These are phyloP conservation scores for Fraxinus velutina DNA, from an alignment of 305 asterid species.

Conservation along the genomic window DNA sequence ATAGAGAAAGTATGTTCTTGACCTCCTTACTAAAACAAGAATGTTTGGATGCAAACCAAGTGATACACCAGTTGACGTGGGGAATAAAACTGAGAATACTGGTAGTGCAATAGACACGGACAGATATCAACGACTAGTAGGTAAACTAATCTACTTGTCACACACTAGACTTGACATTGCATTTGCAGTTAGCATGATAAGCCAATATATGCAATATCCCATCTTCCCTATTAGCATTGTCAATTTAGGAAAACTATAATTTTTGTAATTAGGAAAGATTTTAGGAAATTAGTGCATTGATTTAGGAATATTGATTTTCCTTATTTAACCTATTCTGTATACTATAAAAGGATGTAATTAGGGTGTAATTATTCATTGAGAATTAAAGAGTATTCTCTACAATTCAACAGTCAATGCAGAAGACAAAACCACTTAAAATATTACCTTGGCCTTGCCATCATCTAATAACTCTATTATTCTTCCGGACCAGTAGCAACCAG, in stretches of 20 bases:
- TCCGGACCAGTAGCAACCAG: constrained; percentile 69
- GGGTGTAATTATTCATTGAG: background rate
- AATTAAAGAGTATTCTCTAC: background rate
- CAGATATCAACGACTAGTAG: background rate
- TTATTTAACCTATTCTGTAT: background rate
- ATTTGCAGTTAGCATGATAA: background rate
- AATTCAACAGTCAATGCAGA: constrained; percentile 8
- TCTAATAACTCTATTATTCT: constrained; percentile 43
- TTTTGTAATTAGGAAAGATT: background rate
- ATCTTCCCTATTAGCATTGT: background rate
- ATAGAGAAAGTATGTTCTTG: background rate
- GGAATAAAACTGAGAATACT: background rate
- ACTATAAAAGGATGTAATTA: background rate
- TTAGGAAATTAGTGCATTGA: background rate
- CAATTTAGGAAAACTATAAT: background rate
- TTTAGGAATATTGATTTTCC: background rate
- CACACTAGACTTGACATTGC: background rate
- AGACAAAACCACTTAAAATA: constrained; percentile 6
- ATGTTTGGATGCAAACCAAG: background rate
- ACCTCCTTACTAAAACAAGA: background rate
- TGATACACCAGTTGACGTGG: background rate
- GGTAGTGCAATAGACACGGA: background rate
- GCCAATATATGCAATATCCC: background rate
- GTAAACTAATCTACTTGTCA: background rate
- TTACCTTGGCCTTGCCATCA: constrained; percentile 59